Base-by-base conservation (phyloP, 768 basidiomycete genomes). In the Boletus subcaerulescens region DNA sequence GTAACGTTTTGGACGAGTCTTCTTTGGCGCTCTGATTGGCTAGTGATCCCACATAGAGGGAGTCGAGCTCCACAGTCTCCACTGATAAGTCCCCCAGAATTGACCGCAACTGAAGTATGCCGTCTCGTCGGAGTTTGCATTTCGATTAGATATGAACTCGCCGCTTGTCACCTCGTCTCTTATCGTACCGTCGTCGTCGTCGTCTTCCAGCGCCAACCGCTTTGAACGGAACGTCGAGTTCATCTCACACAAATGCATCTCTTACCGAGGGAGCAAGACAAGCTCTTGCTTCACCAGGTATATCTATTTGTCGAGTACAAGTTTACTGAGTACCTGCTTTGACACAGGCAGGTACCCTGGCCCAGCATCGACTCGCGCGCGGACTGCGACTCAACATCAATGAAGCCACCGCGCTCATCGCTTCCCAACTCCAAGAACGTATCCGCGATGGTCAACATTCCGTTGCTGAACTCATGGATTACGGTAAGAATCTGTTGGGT, bases 301-400 rank as follows among this genome's bases (percentile, higher is more conserved):
- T 52, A 45, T 60, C 29, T 24, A 31, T 24, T 55, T 41, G 36
- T 52, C 33, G 8, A 31, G 14, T 43, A 31, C 13, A 44, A 22
- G 39, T 47, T 40, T 5, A n/a, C 39, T 13, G 33, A 35, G 13
- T 35, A 35, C 33, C 26, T 29, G 26, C 7, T 53, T 43, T 26
- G n/a, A 46, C 35, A 45, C 62, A 93, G 87, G 83, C 87, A 26
- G 97, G 97, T 22, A 85, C 81, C 58, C 82, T 98, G 17, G 93
- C 97, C 2, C 96, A 98, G 73, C 89, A 93, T 64, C 88, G 97
- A 39, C 85, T 99, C 15, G 96, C 97, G 5, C 82, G 97, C 15
- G 97, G 97, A 10, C 69, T 96, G 35, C 81, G 80, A 51, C 82
- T 99, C 51, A 98, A 98, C 72, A 75, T 85, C 57, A 81, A 90